Percentiles rank a stretch among this genome's conserved stretches.
Conservation (phyloP, 2,329 filamentous ascomycete species). For the Botrytis hyacinthi region DNA sequence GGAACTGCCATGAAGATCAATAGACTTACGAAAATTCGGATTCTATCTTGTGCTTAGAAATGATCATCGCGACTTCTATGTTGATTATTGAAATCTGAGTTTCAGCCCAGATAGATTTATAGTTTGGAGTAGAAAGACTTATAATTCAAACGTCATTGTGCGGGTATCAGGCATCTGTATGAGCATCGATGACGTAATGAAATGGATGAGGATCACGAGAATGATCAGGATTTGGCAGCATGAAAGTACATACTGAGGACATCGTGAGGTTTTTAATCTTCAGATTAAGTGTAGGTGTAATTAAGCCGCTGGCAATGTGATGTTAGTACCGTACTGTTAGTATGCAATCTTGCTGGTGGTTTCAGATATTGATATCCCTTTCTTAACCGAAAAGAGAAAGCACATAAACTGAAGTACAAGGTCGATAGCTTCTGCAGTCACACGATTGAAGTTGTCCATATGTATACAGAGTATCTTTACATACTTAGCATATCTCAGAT, state of each 20-base stretch:
- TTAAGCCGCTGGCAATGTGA: rapidly evolving
- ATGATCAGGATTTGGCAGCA: background rate
- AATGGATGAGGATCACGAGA: background rate
- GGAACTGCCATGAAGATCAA: background rate
- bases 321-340: background rate
- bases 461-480: background rate
- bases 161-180: rapidly evolving
- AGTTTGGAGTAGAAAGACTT: rapidly evolving
- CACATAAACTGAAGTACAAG: background rate
- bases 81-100: background rate
- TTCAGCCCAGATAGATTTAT: background rate
- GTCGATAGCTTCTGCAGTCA: background rate
- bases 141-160: background rate
- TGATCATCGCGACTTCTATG: background rate
- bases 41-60: background rate
- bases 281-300: background rate
- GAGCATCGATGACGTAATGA: background rate
- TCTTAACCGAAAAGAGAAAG: background rate
- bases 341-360: background rate
- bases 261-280: too few species aligned
- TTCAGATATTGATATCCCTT: background rate
- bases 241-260: background rate
- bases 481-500: background rate
- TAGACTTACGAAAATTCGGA: background rate
- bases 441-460: background rate